Conservation (phyloP, 257 asterid species). For the Nicotiana noctiflora region DNA sequence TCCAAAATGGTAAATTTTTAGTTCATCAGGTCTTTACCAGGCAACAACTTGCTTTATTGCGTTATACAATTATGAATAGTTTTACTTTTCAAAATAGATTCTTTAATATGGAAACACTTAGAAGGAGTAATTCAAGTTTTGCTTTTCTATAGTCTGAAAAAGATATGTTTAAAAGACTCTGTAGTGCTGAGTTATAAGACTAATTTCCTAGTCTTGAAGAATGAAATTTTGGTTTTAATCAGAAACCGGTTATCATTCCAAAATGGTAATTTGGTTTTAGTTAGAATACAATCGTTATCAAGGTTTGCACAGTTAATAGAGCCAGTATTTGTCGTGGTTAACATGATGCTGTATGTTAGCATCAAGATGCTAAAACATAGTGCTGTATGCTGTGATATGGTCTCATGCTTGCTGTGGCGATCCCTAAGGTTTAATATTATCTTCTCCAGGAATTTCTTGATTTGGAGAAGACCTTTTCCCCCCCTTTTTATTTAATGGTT, state of each 20-base stretch:
- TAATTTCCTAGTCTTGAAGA: background rate
- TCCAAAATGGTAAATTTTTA: background rate
- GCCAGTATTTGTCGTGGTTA: background rate
- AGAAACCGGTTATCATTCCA: background rate
- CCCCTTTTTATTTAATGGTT: background rate
- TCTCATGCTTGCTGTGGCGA: background rate
- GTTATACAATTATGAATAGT: background rate
- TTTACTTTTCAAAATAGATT: too few species aligned
- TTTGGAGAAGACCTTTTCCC: background rate
- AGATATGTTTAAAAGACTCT: background rate
- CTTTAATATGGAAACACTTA: too few species aligned
- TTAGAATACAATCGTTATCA: background rate
- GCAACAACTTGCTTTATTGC: background rate
- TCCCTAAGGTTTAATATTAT: background rate
- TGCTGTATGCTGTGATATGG: background rate
- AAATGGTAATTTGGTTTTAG: too few species aligned
- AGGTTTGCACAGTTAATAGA: background rate
- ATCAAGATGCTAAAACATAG: background rate
- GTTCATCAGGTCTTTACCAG: background rate
- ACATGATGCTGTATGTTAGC: background rate
- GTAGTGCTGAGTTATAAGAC: background rate
- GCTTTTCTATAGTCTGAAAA: background rate
- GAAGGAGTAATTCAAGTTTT: too few species aligned
- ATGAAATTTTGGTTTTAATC: background rate
- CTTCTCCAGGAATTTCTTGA: background rate